phyloP scores from a whole-genome alignment of 192 early-diverging fungal species.

The Umbelopsis isabellina region DNA sequence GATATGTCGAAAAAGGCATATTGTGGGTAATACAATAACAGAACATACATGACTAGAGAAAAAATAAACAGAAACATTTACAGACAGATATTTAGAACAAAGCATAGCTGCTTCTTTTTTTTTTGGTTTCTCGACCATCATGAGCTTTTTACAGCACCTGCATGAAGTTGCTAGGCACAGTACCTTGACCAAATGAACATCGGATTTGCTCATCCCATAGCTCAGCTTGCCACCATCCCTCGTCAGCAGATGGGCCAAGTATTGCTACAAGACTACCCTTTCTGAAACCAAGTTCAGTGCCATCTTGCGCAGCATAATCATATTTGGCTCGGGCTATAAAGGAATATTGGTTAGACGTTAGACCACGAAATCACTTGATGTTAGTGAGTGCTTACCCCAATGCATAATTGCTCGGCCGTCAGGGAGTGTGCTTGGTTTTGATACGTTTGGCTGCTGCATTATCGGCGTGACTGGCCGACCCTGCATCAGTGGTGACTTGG shows the following conservation, averaged over 20 bases:
- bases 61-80: too few relatives aligned
- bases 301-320: constrained; percentile 16
- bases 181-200: constrained; percentile 5
- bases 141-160: background rate
- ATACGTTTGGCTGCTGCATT: background rate
- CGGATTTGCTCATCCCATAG: constrained; percentile 19
- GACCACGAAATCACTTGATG: background rate
- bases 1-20: too few relatives aligned
- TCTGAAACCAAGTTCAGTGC: constrained; percentile 11
- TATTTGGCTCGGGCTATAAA: constrained; percentile 12
- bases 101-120: too few relatives aligned
- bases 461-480: background rate
- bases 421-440: background rate
- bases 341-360: background rate
- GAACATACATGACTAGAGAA: too few relatives aligned
- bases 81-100: too few relatives aligned
- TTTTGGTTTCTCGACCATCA: too few relatives aligned
- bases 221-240: constrained; percentile 23
- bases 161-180: constrained; percentile 22
- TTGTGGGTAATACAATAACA: too few relatives aligned
- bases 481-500: constrained; percentile 15
- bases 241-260: constrained; percentile 17
- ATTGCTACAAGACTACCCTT: constrained; percentile 18
- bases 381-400: constrained; percentile 15
- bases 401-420: constrained; percentile 14